Base-by-base conservation (phyloP, 225 moss, liverwort and hornwort genomes). In the Pseudoscleropodium purum region DNA sequence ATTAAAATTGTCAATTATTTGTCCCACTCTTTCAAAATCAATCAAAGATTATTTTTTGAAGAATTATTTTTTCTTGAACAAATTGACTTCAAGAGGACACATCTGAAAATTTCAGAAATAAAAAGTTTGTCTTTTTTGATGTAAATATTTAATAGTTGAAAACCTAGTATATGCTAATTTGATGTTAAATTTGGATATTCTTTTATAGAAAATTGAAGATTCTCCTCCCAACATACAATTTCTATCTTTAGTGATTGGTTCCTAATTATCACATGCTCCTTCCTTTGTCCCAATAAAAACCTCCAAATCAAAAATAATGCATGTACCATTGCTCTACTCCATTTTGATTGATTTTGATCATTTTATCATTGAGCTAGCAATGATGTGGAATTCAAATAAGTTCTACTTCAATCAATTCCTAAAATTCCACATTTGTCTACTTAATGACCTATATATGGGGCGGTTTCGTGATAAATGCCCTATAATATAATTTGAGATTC, bases 1-100 rank as follows among this genome's bases (percentile, higher is more conserved):
- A 73, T 1, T 27, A 3, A 73, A 29, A 43, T 16, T 73, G 10
- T 73, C 16, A 43, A 17, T 3, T 16, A 27, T 10, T 3, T 15
- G 2, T 4, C 1, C 4, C 2, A 0, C 2, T 10, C 3, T 27
- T 17, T 29, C 3, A 27, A 29, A 73, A 73, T 43, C 3, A 73
- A 67, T 67, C 36, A 36, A 36, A 67, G 19, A 36, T 36, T n/a
- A n/a, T n/a, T n/a, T n/a, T n/a, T n/a, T n/a, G n/a, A n/a, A n/a
- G n/a, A n/a, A n/a, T n/a, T 4, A 66, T 0, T 37, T 37, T 21
- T 68, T 37, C 6, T 68, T 67, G 0, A 68, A 37, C 10, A n/a
- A 4, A 69, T 0, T 23, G 4, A n/a, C 23, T 69, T 69, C 0
- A 0, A 0, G 13, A n/a, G 24, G n/a, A 24, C 7, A 69, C 39